Base-by-base conservation (phyloP, 371 early-diverging fungal genomes). In the Blakeslea trispora region DNA sequence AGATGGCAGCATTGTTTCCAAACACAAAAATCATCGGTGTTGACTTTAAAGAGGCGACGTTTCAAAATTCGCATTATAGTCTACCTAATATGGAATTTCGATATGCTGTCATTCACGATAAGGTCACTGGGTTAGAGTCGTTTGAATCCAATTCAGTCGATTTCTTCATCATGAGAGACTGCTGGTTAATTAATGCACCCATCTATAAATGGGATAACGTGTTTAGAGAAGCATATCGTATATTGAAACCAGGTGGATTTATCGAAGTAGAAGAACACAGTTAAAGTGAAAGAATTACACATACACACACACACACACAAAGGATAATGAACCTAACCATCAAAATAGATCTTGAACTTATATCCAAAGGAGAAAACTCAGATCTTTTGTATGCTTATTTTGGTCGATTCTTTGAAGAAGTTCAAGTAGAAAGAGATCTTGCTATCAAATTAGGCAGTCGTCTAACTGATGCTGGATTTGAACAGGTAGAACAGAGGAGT, bases 1-100 rank as follows among this genome's bases (percentile, higher is more conserved):
- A 75, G 41, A 63, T 72, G 70, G 72, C 75, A 11, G 41, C 58
- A 5, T 39, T 63, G 17, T 75, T 68, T 48, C 75, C 75, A 14
- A 15, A 59, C 2, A 56, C 61, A 21, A 55, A 61, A 11, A 55
- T 75, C n/a, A 32, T 70, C 15, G 75, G 72, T 1, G 61, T 69
- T 3, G 75, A 69, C 28, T 64, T 50, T 10, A 47, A 58, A 17
- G 42, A 61, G 1, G 58, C 62, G 1, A 54, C 59, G 0, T 34
- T 67, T 1, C 35, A 55, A 0, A 60, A 50, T 21, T 35, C 59
- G 4, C 56, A 45, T 1, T 41, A 59, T 8, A 19, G 24, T 0
- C 10, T 46, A 7, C 49, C 54, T 4, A 75, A 75, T 34, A 17
- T 67, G 1, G 46, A 50, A 15, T 68, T 75, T 40, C 21, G 47